Evolutionary conservation across 2,329 filamentous ascomycete genomes (phyloP), one percentile per base, ranked within the genome.

Genomic region (Claviceps maximensis): DNA sequence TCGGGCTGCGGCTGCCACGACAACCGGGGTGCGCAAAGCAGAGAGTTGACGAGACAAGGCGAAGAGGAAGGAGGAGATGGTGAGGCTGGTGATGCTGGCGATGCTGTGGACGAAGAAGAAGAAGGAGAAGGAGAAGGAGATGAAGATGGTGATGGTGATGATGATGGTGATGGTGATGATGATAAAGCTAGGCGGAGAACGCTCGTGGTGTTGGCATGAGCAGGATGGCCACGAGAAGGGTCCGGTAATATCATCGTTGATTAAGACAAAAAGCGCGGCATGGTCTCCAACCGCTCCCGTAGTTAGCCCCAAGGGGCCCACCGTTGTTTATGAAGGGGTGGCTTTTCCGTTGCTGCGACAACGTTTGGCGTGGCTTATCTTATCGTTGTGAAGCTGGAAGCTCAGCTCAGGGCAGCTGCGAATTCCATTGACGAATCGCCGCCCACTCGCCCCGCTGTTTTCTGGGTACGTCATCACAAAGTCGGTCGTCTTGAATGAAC

Each of bases 251-350:
- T 4, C 52, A 51, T 54, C 29, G 42, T 44, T 44, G 19, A n/a
- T 49, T 52, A 38, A 45, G 49, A 48, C 53, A 50, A 47, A 33
- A 45, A 17, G 36, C 25, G 23, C 29, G 33, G 7, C 9, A 51
- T 47, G 40, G 40, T 47, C 42, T 45, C 27, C 23, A 51, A 51
- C 27, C 25, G 44, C 15, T 52, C n/a, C 29, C 50, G 31, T 25
- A 21, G 21, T 17, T 41, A 29, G 49, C 27, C 48, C 42, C 8
- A 50, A 21, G 25, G 48, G 42, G 27, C 25, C 44, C 31, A 25
- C 44, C 31, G 47, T 60, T 63, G 60, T 63, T 63, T 63, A 63
- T 58, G 50, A 47, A 49, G 53, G 51, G 52, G 10, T 4, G 27
- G 21, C 10, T 8, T 15, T 3, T 10, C 13, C 21, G 62, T 63